These are phyloP conservation scores for Sporothrix curviconia DNA, from an alignment of 2,329 filamentous ascomycete species.

Conservation along the genomic window DNA sequence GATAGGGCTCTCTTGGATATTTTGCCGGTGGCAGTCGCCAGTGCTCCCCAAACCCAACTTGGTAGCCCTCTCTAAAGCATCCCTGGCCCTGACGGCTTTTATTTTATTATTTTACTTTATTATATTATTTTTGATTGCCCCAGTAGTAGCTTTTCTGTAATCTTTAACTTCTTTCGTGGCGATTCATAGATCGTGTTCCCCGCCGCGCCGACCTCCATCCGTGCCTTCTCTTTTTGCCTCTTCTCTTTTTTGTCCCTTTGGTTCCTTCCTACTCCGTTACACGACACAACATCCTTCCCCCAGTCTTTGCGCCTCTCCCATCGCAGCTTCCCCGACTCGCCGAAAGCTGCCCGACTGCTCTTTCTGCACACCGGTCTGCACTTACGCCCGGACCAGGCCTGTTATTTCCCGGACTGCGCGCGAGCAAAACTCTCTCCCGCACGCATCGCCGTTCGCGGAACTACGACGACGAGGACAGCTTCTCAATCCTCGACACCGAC, in stretches of 20 bases:
- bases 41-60: background rate
- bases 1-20: conserved; percentile 10
- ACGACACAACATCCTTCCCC: too few species aligned
- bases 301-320: too few species aligned
- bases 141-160: background rate
- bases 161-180: background rate
- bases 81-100: background rate
- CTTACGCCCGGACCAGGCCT: too few species aligned
- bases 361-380: too few species aligned
- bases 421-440: background rate
- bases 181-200: background rate
- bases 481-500: background rate
- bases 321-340: too few species aligned
- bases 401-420: background rate
- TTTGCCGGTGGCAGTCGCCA: background rate
- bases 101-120: too few species aligned
- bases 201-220: background rate
- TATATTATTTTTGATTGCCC: too few species aligned
- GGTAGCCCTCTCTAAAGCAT: background rate
- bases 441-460: background rate
- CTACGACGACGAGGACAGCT: background rate
- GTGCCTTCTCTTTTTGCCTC: background rate
- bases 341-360: too few species aligned
- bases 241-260: background rate
- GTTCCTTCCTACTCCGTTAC: background rate